Percentiles rank a stretch among this genome's conserved stretches.
These are phyloP conservation scores for Mycocentrospora acerina DNA, from an alignment of 2,329 filamentous ascomycete genomes.

Conservation along the genomic window DNA sequence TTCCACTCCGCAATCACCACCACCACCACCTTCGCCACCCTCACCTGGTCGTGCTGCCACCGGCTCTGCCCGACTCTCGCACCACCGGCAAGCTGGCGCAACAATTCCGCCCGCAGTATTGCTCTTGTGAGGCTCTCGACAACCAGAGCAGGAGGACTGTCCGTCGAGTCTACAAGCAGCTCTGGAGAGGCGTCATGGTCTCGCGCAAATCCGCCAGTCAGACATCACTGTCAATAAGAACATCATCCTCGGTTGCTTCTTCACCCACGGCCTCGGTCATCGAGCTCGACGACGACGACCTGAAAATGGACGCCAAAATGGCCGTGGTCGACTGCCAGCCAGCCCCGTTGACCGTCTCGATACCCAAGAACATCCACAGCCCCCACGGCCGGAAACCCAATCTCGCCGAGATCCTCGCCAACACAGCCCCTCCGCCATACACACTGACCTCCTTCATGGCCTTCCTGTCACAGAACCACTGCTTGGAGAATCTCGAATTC, in stretches of 20 bases:
- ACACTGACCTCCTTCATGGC: constrained; percentile 93
- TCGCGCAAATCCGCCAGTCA: constrained; percentile 32
- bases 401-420: constrained; percentile 82
- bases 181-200: constrained; percentile 43
- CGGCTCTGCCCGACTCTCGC: constrained; percentile 39
- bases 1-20: no score
- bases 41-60: constrained; percentile 21
- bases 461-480: constrained; percentile 95
- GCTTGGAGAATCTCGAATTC: constrained; percentile 93
- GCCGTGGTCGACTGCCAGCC: constrained; percentile 51
- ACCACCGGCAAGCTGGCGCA: constrained; percentile 43
- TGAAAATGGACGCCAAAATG: constrained; percentile 49
- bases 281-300: constrained; percentile 35
- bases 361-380: constrained; percentile 45
- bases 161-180: constrained; percentile 39
- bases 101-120: constrained; percentile 32
- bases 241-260: constrained; percentile 34
- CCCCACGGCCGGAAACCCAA: constrained; percentile 67
- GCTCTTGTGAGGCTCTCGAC: constrained; percentile 37
- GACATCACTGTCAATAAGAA: constrained; percentile 30
- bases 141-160: constrained; percentile 35
- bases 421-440: constrained; percentile 83
- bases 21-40: constrained; percentile 11
- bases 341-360: constrained; percentile 53
- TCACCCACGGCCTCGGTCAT: constrained; percentile 35